A percentile compares a stretch with the other conserved stretches of the same genome.
These are phyloP conservation scores for Dendrocalamus sinicus DNA, from an alignment of 176 grass and related monocot species.

Conservation along the genomic window DNA sequence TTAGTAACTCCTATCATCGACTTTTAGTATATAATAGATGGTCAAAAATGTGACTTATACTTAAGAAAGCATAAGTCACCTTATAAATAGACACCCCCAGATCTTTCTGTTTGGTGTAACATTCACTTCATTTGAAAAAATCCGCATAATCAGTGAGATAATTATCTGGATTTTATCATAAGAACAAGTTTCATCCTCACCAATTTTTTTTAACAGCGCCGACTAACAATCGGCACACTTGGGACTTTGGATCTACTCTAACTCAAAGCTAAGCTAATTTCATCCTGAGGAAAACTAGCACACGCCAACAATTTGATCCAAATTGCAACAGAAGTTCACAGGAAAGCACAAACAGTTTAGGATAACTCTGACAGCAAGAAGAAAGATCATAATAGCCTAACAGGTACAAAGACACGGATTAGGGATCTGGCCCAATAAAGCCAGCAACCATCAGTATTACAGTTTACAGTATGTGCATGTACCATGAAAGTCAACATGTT, in stretches of 20 bases:
- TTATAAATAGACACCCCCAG: not conserved
- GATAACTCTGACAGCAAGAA: not conserved
- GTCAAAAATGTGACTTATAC: not conserved
- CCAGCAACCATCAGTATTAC: not conserved
- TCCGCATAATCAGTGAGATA: not conserved
- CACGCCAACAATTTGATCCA: not conserved
- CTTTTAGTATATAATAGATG: not conserved
- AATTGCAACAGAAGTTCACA: not conserved
- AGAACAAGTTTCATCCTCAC: not conserved
- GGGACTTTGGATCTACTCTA: not conserved
- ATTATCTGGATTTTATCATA: not conserved
- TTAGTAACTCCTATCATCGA: too few relatives aligned
- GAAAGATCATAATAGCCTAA: not conserved
- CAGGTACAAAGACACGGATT: not conserved
- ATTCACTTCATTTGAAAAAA: not conserved
- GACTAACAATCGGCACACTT: not conserved
- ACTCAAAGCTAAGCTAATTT: constrained; percentile 16
- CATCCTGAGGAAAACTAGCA: not conserved
- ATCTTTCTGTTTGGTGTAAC: not conserved
- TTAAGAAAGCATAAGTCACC: not conserved
- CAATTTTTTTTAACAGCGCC: not conserved
- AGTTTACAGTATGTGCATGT: not conserved
- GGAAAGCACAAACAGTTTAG: not conserved
- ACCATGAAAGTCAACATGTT: constrained; percentile 9
- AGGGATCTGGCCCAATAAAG: not conserved